Evolutionary conservation across 2,329 filamentous ascomycete genomes (phyloP), one percentile per base, ranked within the genome.

Genomic region (Trichoderma sp.): DNA sequence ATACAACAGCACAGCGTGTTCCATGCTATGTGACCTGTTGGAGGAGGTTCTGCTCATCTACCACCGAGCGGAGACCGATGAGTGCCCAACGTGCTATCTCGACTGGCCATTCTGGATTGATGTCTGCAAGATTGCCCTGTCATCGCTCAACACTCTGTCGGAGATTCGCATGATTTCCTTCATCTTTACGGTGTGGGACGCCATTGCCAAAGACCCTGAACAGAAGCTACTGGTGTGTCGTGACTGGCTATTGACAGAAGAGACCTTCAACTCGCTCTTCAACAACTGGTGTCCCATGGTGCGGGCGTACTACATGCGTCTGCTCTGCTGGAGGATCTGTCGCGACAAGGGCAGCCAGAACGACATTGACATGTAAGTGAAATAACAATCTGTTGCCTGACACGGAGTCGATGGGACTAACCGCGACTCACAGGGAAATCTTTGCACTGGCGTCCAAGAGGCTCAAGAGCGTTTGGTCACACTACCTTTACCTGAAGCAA

Each of bases 221-320:
- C 85, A 90, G 57, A 96, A 94, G 76, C 81, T 85, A 64, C 79
- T 83, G 15, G 74, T 96, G 19, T 96, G 91, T 73, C 72, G 90
- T 30, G 86, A 88, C 24, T 93, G 95, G 81, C 78, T 97, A 45
- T 79, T 97, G 14, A 84, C 88, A 7, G 88, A 90, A 62, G 82
- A 88, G 28, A 85, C 90, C 2, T 97, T 97, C 74, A 87, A 91
- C 72, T 87, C 86, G 67, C 88, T 92, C 67, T 97, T 97, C 78
- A 94, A 90, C 73, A 92, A 97, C 72, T 97, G 93, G 93, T 96
- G 92, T 72, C 92, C 93, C 0, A 96, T 97, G 93, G 92, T 97
- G 24, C 86, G 93, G 67, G 90, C 92, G 15, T 97, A 97, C 76
- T 97, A 90, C 74, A 95, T 96, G 85, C 91, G 93, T 54, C 79